Evolutionary conservation across 148 eudicot species (phyloP).

Genomic region (Rhododendron vialii): DNA sequence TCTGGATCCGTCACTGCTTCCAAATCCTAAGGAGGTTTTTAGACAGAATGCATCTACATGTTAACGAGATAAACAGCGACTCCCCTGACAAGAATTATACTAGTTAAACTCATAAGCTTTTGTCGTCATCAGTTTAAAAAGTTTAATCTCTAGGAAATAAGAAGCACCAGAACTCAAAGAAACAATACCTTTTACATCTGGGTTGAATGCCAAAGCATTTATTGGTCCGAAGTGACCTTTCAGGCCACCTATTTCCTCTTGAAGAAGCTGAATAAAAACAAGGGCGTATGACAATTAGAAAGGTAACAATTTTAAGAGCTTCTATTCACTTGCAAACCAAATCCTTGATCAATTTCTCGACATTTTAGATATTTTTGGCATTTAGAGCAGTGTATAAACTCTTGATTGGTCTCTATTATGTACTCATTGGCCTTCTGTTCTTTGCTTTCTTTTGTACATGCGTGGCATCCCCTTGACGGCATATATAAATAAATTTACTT

Average conservation of each 20-base stretch:
- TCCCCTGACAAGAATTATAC: background rate
- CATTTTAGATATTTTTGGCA: background rate
- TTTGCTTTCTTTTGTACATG: too few species aligned
- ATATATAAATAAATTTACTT: too few species aligned
- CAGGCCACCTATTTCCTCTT: conserved; percentile 84
- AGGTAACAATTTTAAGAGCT: background rate
- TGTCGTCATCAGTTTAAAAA: background rate
- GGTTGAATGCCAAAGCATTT: conserved; percentile 93
- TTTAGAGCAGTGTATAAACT: background rate
- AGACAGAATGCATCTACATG: background rate
- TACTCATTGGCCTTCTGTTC: too few species aligned
- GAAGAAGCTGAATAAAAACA: conserved; percentile 47
- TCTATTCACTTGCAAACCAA: background rate
- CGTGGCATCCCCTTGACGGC: too few species aligned
- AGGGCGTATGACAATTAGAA: background rate
- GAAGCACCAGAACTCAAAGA: background rate
- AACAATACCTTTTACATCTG: conserved; percentile 79
- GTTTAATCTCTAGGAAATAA: too few species aligned
- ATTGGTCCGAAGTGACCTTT: conserved; percentile 98
- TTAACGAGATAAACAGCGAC: background rate
- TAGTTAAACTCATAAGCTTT: background rate
- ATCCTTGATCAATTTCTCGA: background rate
- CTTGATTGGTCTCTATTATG: background rate
- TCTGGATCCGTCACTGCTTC: too few species aligned
- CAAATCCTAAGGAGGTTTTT: background rate